Evolutionary conservation across 768 basidiomycete species (phyloP).

Genomic region (Xerocomellus amylosporus): DNA sequence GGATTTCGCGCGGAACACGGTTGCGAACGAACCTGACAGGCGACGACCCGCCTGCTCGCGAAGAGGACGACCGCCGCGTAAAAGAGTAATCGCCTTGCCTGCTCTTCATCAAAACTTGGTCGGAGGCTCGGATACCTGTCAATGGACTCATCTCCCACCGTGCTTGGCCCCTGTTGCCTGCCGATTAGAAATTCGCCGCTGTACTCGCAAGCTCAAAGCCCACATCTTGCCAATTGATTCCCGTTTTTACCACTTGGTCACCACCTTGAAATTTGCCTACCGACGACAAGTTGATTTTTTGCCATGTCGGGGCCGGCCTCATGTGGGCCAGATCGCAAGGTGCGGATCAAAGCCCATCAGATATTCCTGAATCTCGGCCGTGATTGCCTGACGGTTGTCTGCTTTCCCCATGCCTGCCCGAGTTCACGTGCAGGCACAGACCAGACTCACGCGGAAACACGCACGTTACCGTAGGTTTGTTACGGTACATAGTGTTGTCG

Average conservation of each 20-base stretch:
- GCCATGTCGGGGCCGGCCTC: slow-evolving; percentile 3
- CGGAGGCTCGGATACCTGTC: neutral
- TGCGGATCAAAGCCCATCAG: slow-evolving; percentile 2
- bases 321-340: neutral
- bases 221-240: neutral
- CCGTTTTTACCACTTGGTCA: neutral
- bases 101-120: neutral
- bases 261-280: neutral
- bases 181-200: slow-evolving; percentile 7
- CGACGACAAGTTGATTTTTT: neutral
- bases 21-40: slow-evolving; percentile 10
- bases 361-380: neutral
- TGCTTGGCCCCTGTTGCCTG: neutral
- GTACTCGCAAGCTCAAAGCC: neutral
- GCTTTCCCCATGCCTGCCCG: neutral
- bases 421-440: neutral
- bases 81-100: slow-evolving; percentile 12
- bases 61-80: slow-evolving; percentile 1
- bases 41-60: slow-evolving; percentile 5
- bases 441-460: neutral
- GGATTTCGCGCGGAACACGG: slow-evolving; percentile 20
- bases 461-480: too few species aligned
- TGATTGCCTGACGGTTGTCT: neutral
- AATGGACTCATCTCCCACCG: neutral
- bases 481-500: too few species aligned